Evolutionary conservation across 495 filamentous ascomycete genomes (phyloP).

Genomic region (Penicillium herquei): DNA sequence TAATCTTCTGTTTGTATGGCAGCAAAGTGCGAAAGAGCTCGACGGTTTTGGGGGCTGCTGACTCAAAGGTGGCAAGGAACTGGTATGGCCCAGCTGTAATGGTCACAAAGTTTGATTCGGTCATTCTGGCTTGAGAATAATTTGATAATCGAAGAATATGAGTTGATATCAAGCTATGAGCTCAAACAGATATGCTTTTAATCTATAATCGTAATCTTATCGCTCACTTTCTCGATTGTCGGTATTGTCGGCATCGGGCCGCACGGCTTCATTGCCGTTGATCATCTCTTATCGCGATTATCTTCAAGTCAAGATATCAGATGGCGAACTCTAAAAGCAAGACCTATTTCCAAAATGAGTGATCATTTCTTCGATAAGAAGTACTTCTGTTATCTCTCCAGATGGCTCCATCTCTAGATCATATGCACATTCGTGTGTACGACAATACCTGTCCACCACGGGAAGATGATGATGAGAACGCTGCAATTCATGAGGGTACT

Average conservation of each 20-base stretch:
- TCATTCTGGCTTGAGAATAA: not conserved
- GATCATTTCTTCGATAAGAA: not conserved
- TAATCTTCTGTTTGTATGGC: slow-evolving; percentile 26
- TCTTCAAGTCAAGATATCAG: not conserved
- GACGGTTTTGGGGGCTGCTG: slow-evolving; percentile 22
- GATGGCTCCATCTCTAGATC: slow-evolving; percentile 1
- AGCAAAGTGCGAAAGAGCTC: slow-evolving; percentile 21
- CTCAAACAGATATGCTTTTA: not conserved
- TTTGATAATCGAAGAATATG: not conserved
- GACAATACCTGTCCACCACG: slow-evolving; percentile 13
- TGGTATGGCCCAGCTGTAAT: slow-evolving; percentile 23
- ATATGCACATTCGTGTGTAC: slow-evolving; percentile 16
- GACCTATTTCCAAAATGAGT: not conserved
- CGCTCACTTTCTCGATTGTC: not conserved
- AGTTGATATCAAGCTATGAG: not conserved
- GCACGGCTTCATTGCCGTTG: slow-evolving; percentile 11
- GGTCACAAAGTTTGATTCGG: slow-evolving; percentile 7
- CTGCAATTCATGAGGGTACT: slow-evolving; percentile 7
- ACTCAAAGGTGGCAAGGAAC: slow-evolving; percentile 23
- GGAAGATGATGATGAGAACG: not conserved
- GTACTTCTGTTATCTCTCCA: not conserved
- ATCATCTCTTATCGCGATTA: slow-evolving; percentile 1
- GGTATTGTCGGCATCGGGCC: slow-evolving; percentile 17
- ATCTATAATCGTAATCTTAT: not conserved
- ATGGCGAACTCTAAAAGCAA: not conserved